Evolutionary conservation across 2,329 filamentous ascomycete genomes (phyloP).

Genomic region (Diaporthe sp.): DNA sequence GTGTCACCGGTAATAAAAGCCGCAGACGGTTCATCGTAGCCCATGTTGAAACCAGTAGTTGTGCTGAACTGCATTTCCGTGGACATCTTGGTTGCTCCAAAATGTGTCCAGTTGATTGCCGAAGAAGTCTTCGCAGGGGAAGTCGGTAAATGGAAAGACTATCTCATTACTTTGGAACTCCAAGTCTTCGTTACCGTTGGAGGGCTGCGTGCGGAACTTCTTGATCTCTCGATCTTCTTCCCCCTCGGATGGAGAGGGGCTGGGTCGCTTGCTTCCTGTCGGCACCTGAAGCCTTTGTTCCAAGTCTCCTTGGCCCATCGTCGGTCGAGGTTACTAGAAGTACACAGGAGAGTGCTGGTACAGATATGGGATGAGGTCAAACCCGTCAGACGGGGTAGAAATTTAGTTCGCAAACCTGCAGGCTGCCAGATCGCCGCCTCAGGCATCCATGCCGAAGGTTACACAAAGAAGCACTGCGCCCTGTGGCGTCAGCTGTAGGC

Average conservation of each 20-base stretch:
- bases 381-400: not conserved
- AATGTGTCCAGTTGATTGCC: not conserved
- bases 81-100: not conserved
- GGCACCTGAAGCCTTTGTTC: not conserved
- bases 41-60: not conserved
- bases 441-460: not conserved
- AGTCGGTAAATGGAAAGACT: not conserved
- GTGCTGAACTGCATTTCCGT: not conserved
- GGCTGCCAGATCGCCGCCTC: not conserved
- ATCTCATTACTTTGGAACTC: not conserved
- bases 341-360: not conserved
- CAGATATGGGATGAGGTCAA: too few relatives aligned
- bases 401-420: not conserved
- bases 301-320: not conserved
- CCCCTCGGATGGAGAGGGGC: not conserved
- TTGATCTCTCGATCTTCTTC: not conserved
- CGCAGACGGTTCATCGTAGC: not conserved
- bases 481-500: not conserved
- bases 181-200: not conserved
- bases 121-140: not conserved
- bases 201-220: not conserved
- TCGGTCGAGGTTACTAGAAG: too few relatives aligned
- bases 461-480: not conserved
- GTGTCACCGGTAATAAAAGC: not conserved
- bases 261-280: constrained; percentile 4